Base-by-base conservation (phyloP, 345 rosid species). In the Bruguiera gymnorhiza region DNA sequence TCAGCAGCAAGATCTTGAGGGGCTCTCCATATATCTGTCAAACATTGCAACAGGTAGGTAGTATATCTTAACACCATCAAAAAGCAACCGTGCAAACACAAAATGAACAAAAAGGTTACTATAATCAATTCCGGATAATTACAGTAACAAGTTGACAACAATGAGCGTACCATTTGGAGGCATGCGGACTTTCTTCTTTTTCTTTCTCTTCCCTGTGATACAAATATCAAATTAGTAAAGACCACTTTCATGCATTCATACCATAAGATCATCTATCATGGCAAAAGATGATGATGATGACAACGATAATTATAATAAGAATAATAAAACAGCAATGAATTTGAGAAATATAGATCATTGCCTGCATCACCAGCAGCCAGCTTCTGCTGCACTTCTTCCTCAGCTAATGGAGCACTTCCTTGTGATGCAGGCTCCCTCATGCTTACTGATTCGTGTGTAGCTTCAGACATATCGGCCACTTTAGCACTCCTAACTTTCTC, bases 141-240 rank as follows among this genome's bases (percentile, higher is more conserved):
- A 53, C 55, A 20, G 67, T 36, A 19, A 39, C 15, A 32, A 65
- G 31, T 19, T 24, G 37, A 32, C 39, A n/a, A 55, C 3, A 67
- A 63, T 20, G 50, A 13, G 55, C 69, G 56, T 74, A 85, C 89
- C 89, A 77, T 81, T 87, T 69, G 81, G 79, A 65, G 96, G 87
- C 82, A 70, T 51, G 31, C 87, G 89, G 4, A 75, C 83, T 77
- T 90, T 95, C 85, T 90, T 95, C 83, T 86, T 92, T 71, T 87
- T 95, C 86, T 76, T 95, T 73, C 84, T 89, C 84, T 82, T 92
- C 73, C 83, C 99, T 92, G 86, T 55, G 70, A 71, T 69, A 58
- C 19, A 66, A 67, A 76, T 34, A 29, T 63, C 61, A 73, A 23
- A 29, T 27, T 39, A 34, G 58, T 66, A 60, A 51, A 73, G 51